Percentiles rank a stretch among this genome's conserved stretches.
Conservation (phyloP, 768 basidiomycete genomes). For the Clitopilus hobsonii region DNA sequence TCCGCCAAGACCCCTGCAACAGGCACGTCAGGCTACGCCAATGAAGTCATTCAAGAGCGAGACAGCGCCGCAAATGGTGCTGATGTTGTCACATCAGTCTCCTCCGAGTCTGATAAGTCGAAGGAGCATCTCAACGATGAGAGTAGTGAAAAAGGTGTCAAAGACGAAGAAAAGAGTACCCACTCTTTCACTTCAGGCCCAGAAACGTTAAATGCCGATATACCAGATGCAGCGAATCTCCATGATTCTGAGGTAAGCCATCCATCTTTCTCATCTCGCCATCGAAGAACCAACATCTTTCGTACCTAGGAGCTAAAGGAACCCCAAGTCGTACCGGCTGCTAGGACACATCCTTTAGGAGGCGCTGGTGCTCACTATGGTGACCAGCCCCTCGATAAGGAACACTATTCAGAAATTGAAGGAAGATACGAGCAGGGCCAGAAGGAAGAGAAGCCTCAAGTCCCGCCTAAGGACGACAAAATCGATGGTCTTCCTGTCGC, state of each 20-base stretch:
- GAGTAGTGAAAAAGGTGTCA: no score
- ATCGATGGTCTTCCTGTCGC: background rate
- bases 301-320: background rate
- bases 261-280: background rate
- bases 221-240: background rate
- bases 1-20: background rate
- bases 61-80: no score
- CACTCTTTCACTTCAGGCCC: no score
- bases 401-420: background rate
- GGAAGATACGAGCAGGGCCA: background rate
- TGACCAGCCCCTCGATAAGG: background rate
- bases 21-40: no score
- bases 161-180: no score
- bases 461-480: background rate
- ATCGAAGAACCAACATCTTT: background rate
- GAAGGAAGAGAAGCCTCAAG: background rate
- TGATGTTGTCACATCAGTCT: no score
- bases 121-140: no score
- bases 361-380: background rate
- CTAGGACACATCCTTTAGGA: background rate
- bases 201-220: no score
- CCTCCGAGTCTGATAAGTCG: no score
- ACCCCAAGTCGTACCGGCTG: background rate
- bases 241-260: background rate
- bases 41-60: no score